phyloP scores from a whole-genome alignment of 345 rosid species.

The Brassica nigra region DNA sequence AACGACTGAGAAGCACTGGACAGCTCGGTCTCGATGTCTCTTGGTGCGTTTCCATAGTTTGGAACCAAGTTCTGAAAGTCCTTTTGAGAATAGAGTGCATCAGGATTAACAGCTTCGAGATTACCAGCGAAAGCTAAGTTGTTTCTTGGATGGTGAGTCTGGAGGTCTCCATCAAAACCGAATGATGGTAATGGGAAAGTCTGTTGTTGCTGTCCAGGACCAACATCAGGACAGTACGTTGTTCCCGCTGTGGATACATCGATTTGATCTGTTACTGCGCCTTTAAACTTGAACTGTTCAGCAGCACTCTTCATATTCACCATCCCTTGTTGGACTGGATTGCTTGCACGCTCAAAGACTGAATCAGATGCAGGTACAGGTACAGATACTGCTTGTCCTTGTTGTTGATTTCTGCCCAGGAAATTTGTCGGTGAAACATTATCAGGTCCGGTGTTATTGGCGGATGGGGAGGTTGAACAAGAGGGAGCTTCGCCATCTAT shows the following conservation, averaged over 20 bases:
- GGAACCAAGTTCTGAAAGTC: constrained; percentile 82
- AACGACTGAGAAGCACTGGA: constrained; percentile 92
- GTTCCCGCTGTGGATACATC: constrained; percentile 89
- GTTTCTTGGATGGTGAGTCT: constrained; percentile 65
- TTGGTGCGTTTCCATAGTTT: constrained; percentile 64
- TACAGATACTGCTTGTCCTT: constrained; percentile 23
- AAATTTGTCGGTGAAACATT: constrained; percentile 47
- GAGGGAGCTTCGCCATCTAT: constrained; percentile 93
- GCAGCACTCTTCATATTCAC: constrained; percentile 52
- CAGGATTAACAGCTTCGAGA: constrained; percentile 68
- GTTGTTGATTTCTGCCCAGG: constrained; percentile 37
- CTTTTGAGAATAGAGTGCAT: constrained; percentile 75
- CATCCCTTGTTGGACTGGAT: constrained; percentile 48
- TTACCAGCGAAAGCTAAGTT: constrained; percentile 61
- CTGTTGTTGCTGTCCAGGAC: constrained; percentile 54
- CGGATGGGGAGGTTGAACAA: constrained; percentile 93
- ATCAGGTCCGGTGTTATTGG: constrained; percentile 69
- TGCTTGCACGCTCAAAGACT: constrained; percentile 26
- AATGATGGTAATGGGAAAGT: constrained; percentile 72
- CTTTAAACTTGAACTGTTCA: constrained; percentile 70
- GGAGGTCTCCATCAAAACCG: constrained; percentile 79
- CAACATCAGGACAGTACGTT: constrained; percentile 76
- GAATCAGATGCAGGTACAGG: constrained; percentile 32
- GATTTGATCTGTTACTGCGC: constrained; percentile 61
- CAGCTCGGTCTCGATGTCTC: constrained; percentile 83